Conservation (phyloP, 1,139 yeast species). For the Nakaseomyces bracarensis region DNA sequence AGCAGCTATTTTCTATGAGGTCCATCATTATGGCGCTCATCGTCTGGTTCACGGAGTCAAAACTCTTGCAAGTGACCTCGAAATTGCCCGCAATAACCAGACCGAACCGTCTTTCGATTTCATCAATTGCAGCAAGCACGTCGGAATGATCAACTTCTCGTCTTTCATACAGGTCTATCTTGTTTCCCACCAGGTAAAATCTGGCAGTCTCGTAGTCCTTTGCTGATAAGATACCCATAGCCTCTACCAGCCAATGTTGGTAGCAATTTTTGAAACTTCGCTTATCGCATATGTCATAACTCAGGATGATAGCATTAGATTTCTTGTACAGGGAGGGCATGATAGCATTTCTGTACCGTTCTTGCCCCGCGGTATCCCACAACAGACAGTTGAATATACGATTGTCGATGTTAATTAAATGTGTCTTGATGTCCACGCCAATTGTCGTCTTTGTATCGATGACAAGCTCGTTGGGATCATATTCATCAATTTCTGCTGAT, state of each 20-base stretch:
- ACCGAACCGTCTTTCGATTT: conserved; percentile 20
- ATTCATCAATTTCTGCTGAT: not conserved
- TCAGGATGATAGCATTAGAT: conserved; percentile 53
- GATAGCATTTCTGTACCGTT: conserved; percentile 46
- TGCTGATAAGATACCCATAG: conserved; percentile 30
- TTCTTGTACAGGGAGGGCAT: conserved; percentile 56
- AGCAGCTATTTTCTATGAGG: conserved; percentile 28
- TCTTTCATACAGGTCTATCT: conserved; percentile 32
- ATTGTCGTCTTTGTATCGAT: conserved; percentile 40
- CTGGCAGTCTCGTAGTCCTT: conserved; percentile 26
- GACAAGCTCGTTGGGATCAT: conserved; percentile 22
- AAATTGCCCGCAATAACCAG: conserved; percentile 28
- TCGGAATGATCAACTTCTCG: conserved; percentile 30
- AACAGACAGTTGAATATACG: conserved; percentile 44
- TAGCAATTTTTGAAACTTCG: conserved; percentile 46
- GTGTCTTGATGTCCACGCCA: conserved; percentile 57
- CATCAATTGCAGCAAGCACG: conserved; percentile 21
- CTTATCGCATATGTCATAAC: conserved; percentile 52
- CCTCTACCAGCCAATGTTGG: conserved; percentile 38
- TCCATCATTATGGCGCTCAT: conserved; percentile 28
- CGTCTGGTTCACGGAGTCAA: conserved; percentile 27
- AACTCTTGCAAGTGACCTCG: conserved; percentile 32
- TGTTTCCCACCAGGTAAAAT: conserved; percentile 39
- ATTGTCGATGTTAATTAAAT: conserved; percentile 55
- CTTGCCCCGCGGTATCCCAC: conserved; percentile 63